Evolutionary conservation across 1,284 basidiomycete genomes (phyloP).

Genomic region (Sanghuangporus sanghuang): DNA sequence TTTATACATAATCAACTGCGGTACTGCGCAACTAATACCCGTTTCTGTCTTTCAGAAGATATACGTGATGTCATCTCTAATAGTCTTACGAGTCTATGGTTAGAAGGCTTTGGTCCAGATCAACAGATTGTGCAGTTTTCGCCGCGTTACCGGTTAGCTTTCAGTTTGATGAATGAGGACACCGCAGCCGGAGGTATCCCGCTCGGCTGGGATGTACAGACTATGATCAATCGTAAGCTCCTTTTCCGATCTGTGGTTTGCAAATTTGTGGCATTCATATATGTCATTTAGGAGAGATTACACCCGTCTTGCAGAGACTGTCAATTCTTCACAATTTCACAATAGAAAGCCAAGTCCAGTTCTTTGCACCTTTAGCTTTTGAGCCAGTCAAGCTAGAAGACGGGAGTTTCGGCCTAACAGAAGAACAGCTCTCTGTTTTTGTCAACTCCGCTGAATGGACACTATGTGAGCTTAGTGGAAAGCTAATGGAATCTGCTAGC

Average conservation of each 20-base stretch:
- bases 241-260: slow-evolving; percentile 2
- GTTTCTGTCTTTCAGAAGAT: not conserved
- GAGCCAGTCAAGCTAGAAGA: slow-evolving; percentile 43
- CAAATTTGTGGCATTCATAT: slow-evolving; percentile 15
- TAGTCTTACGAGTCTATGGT: not conserved
- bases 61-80: not conserved
- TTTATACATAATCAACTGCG: too few relatives aligned
- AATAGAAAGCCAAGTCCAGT: slow-evolving; percentile 91
- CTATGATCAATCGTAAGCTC: slow-evolving; percentile 57
- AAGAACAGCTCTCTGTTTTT: slow-evolving; percentile 85
- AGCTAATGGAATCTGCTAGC: not conserved
- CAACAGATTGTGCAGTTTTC: slow-evolving; percentile 71
- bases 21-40: not conserved
- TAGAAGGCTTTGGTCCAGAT: slow-evolving; percentile 38
- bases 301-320: slow-evolving; percentile 60
- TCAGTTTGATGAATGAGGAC: slow-evolving; percentile 86
- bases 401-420: slow-evolving; percentile 53
- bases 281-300: slow-evolving; percentile 54
- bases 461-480: slow-evolving; percentile 54
- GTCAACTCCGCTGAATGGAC: slow-evolving; percentile 97
- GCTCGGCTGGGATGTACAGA: slow-evolving; percentile 67
- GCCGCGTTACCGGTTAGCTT: slow-evolving; percentile 73
- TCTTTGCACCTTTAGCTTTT: slow-evolving; percentile 87
- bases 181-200: slow-evolving; percentile 60
- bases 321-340: slow-evolving; percentile 81